Evolutionary conservation across 129 eudicot genomes (phyloP), one percentile per base, ranked within the genome.

Genomic region (Pulicaria dysenterica): DNA sequence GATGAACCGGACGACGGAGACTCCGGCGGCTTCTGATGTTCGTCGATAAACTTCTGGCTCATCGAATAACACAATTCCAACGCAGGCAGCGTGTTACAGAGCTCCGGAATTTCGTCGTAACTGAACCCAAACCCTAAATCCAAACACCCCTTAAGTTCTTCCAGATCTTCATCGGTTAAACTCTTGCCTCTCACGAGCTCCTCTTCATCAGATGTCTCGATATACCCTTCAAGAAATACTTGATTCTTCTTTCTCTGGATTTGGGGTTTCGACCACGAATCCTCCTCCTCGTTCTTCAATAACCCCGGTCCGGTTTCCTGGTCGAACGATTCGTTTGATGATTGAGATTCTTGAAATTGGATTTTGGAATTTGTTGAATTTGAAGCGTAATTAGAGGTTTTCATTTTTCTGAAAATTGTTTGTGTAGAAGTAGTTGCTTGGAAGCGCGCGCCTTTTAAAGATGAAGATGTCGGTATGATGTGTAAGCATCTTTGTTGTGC

Each of bases 71-170:
- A 88, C 67, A 88, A 85, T 65, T 88, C 95, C 17, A 88, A 79
- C 47, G 95, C 91, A 31, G 95, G 95, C 47, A 88, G 76, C 72
- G 95, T 88, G 54, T 78, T 85, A 15, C 95, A 88, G 8, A 88
- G 91, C 75, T 85, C 91, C 16, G 89, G 95, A 24, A 88, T 88
- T 45, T 88, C 95, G n/a, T 88, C 89, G 53, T 85, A 88, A 55
- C 86, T 85, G 70, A 88, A 88, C 14, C 91, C 91, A 83, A 88
- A 88, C 4, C 95, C 95, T 51, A 88, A 69, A 81, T 88, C 95
- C 85, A 88, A 71, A 76, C 95, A 88, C 34, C 95, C 95, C 48
- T 83, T 88, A 9, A 88, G 80, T 59, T 88, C 95, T 40, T 80
- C 88, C 3, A 88, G 84, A 80, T 88, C 95, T 8, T 85, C 91